Evolutionary conservation across 306 rosid genomes (phyloP).

Genomic region (Castanea sativa): DNA sequence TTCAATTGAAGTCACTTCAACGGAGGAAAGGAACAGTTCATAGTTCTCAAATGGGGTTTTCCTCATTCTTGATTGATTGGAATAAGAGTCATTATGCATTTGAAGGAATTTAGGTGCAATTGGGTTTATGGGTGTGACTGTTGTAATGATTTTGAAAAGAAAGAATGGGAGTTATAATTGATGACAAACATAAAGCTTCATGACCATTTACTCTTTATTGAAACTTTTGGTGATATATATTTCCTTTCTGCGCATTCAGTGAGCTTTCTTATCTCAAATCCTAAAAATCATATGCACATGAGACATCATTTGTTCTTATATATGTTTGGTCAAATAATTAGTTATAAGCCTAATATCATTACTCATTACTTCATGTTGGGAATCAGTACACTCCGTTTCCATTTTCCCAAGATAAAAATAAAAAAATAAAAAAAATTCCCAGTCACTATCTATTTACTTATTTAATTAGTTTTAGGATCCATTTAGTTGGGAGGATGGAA

Average conservation of each 20-base stretch:
- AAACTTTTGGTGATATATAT: conserved; percentile 23
- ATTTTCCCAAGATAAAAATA: no score
- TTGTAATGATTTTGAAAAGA: conserved; percentile 65
- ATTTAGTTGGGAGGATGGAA: no score
- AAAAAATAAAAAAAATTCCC: no score
- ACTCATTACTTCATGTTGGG: no score
- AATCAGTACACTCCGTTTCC: no score
- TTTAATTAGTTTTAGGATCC: no score
- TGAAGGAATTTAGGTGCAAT: conserved; percentile 35
- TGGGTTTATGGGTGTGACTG: conserved; percentile 79
- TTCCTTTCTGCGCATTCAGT: neutral
- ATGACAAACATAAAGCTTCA: conserved; percentile 34
- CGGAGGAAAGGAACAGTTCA: conserved; percentile 32
- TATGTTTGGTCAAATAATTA: no score
- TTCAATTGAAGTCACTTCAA: conserved; percentile 65
- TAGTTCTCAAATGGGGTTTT: conserved; percentile 28
- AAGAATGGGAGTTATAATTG: conserved; percentile 39
- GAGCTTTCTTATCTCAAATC: neutral
- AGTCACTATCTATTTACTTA: no score
- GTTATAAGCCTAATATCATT: no score
- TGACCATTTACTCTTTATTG: conserved; percentile 7
- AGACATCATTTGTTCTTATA: neutral
- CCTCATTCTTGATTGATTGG: conserved; percentile 47
- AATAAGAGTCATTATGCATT: conserved; percentile 45
- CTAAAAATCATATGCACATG: conserved; percentile 3